Evolutionary conservation across 2,329 filamentous ascomycete species (phyloP).

Genomic region (Byssothecium circinans): DNA sequence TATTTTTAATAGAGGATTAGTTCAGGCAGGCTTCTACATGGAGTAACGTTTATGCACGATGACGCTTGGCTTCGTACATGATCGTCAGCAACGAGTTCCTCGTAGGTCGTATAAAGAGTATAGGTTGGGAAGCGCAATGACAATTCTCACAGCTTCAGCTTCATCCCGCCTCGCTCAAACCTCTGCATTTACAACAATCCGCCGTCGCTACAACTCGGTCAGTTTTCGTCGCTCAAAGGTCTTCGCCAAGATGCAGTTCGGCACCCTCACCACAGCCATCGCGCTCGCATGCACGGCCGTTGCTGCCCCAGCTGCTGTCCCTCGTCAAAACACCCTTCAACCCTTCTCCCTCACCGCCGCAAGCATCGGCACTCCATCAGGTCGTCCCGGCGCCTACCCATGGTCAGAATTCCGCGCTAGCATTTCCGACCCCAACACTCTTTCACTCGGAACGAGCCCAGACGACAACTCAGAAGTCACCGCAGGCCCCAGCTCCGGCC

Average conservation of each 20-base stretch:
- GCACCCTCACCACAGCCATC: conserved; percentile 8
- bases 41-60: too few species aligned
- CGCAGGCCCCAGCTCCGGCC: conserved; percentile 20
- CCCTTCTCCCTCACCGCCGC: conserved; percentile 25
- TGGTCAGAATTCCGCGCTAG: conserved; percentile 25
- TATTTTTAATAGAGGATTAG: too few species aligned
- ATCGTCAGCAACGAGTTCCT: too few species aligned
- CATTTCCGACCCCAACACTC: conserved; percentile 31
- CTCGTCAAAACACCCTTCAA: conserved; percentile 16
- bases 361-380: conserved; percentile 12
- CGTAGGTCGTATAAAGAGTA: too few species aligned
- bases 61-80: too few species aligned
- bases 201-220: too few species aligned
- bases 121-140: too few species aligned
- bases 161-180: too few species aligned
- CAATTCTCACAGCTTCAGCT: too few species aligned
- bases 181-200: too few species aligned
- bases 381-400: conserved; percentile 22
- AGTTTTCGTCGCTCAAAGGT: too few species aligned
- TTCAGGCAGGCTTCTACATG: too few species aligned
- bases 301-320: conserved; percentile 12
- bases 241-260: conserved; percentile 16
- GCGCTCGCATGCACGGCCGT: conserved; percentile 9
- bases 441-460: conserved; percentile 14
- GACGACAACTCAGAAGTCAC: conserved; percentile 10